Conservation (phyloP, 2,329 filamentous ascomycete species). For the Diaporthe amygdali region DNA sequence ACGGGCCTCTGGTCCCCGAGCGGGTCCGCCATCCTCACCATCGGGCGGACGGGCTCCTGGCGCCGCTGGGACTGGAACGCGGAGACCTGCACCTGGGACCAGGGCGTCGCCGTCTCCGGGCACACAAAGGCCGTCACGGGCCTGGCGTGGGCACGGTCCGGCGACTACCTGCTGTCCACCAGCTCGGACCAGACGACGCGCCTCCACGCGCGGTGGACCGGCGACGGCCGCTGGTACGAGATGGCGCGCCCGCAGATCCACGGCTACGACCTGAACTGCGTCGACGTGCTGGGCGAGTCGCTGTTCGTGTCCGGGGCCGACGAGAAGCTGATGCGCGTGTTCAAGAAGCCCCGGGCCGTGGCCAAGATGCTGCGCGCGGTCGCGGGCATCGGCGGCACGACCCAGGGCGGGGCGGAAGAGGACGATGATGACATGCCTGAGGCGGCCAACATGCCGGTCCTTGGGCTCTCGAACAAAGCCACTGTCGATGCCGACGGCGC, state of each 20-base stretch:
- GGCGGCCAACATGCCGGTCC: constrained; percentile 90
- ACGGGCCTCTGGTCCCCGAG: constrained; percentile 89
- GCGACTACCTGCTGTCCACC: constrained; percentile 86
- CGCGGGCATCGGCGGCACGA: constrained; percentile 59
- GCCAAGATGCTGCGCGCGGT: constrained; percentile 74
- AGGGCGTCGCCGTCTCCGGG: constrained; percentile 78
- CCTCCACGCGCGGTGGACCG: constrained; percentile 80
- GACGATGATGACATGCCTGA: constrained; percentile 68
- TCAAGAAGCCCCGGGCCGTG: constrained; percentile 85
- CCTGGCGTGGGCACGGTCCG: constrained; percentile 80
- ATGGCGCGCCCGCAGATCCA: constrained; percentile 96
- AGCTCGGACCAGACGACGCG: constrained; percentile 92
- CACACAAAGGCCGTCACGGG: constrained; percentile 84
- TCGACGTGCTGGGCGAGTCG: constrained; percentile 73
- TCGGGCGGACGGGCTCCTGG: constrained; percentile 94
- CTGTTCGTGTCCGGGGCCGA: constrained; percentile 95
- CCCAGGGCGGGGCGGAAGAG: constrained; percentile 34
- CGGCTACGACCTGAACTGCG: constrained; percentile 96
- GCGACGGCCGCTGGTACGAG: constrained; percentile 81
- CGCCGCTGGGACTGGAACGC: constrained; percentile 76
- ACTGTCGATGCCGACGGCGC: constrained; percentile 65
- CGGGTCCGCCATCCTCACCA: constrained; percentile 75
- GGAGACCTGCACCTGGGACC: constrained; percentile 72
- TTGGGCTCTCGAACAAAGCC: constrained; percentile 96
- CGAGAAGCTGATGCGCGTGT: constrained; percentile 97